Evolutionary conservation across 768 basidiomycete genomes (phyloP).

Genomic region (Leucocoprinus leucothites): DNA sequence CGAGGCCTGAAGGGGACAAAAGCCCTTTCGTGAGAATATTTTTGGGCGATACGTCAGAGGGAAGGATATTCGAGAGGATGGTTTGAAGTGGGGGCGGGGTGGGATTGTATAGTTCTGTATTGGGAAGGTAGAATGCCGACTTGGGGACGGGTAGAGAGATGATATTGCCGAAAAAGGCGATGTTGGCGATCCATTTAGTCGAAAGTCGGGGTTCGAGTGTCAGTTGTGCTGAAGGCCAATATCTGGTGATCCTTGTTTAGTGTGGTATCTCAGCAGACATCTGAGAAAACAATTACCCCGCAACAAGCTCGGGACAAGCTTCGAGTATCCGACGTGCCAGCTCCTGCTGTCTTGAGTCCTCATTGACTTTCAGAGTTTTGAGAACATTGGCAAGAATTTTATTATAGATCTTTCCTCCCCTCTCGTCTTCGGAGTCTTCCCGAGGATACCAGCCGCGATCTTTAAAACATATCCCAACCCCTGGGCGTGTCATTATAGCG

Average conservation of each 20-base stretch:
- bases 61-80: conserved; percentile 79
- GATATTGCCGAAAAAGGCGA: conserved; percentile 77
- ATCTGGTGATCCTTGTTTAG: conserved; percentile 37
- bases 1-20: conserved; percentile 65
- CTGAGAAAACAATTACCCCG: conserved; percentile 47
- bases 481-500: conserved; percentile 77
- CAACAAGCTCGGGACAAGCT: conserved; percentile 84
- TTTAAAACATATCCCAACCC: conserved; percentile 81
- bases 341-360: conserved; percentile 83
- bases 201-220: conserved; percentile 85
- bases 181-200: conserved; percentile 88
- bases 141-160: conserved; percentile 74
- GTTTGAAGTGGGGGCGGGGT: conserved; percentile 69
- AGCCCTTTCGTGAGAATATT: conserved; percentile 79
- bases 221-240: conserved; percentile 65
- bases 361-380: conserved; percentile 78
- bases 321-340: conserved; percentile 76
- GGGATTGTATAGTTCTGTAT: conserved; percentile 52
- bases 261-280: neutral
- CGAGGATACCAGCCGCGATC: conserved; percentile 92
- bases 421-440: conserved; percentile 44
- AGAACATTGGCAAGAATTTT: conserved; percentile 78
- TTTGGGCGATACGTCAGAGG: conserved; percentile 68
- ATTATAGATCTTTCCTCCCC: conserved; percentile 63
- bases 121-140: conserved; percentile 55